phyloP scores from a whole-genome alignment of 1,284 basidiomycete genomes.

The Ustilago curta region DNA sequence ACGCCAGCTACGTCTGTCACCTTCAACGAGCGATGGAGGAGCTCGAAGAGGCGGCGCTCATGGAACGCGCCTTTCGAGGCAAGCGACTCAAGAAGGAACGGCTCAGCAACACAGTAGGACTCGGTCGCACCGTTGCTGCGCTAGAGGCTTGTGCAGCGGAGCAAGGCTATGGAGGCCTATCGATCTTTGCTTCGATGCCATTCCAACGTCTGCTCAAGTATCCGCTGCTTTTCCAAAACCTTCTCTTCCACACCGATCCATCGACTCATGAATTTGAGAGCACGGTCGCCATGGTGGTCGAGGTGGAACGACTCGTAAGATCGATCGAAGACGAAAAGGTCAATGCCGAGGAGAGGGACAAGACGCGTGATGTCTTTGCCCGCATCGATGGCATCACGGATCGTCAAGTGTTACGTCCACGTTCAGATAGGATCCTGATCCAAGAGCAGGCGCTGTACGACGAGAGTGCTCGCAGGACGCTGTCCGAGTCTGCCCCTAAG shows the following conservation, averaged over 20 bases:
- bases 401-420: conserved; percentile 80
- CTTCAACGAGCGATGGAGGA: conserved; percentile 60
- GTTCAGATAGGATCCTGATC: conserved; percentile 85
- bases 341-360: conserved; percentile 92
- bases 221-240: conserved; percentile 94
- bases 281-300: conserved; percentile 93
- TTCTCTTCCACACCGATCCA: conserved; percentile 83
- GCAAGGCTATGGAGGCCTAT: conserved; percentile 89
- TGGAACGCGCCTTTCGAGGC: conserved; percentile 62
- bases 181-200: conserved; percentile 94
- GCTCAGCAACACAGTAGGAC: conserved; percentile 59
- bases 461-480: conserved; percentile 54
- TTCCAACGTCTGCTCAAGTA: conserved; percentile 97
- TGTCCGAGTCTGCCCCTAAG: conserved; percentile 61
- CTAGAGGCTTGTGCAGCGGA: conserved; percentile 83
- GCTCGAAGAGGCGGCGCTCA: conserved; percentile 61
- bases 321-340: conserved; percentile 98
- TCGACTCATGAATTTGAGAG: conserved; percentile 97
- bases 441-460: conserved; percentile 78
- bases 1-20: conserved; percentile 57
- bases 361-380: conserved; percentile 91
- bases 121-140: conserved; percentile 64
- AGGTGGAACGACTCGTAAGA: conserved; percentile 93
- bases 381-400: conserved; percentile 85
- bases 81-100: conserved; percentile 59